Evolutionary conservation across 2,329 filamentous ascomycete genomes (phyloP), one percentile per base, ranked within the genome.

Genomic region (Claviceps fusiformis): DNA sequence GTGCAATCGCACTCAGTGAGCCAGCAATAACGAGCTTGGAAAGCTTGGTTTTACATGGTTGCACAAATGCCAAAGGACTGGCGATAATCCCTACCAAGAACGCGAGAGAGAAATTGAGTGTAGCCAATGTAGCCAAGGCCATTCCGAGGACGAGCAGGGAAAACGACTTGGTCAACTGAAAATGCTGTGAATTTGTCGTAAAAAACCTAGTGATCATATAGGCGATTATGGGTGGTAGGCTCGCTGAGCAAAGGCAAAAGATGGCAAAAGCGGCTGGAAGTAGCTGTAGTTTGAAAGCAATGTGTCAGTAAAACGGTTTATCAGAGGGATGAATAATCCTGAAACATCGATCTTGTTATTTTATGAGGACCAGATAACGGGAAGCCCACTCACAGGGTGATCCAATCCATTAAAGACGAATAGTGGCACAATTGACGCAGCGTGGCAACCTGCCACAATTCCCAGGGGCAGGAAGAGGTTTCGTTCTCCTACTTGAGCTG

Each of bases 81-180:
- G 88, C 83, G 49, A 92, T 73, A 2, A 97, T 73, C 43, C 93
- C 93, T 52, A 96, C 76, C 43, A 95, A 75, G 66, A 97, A 85
- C 50, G 89, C 85, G 15, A 96, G 83, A 3, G 87, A 90, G 75
- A 98, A 98, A 71, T 98, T 98, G 53, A 98, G 80, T 0, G 92
- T 98, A 2, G 93, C 92, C 13, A 98, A 85, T 0, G 91, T 86
- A 13, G 91, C 91, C 60, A 98, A 82, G 63, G 89, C 91, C 75
- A 96, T 88, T 63, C 93, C 93, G 0, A 97, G 80, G 10, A 95
- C 76, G 13, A 98, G 82, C n/a, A 97, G 81, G 6, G 90, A 95
- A 73, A 97, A 90, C 56, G 86, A 93, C 67, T 95, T 91, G 60
- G 90, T 83, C 53, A 96, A 80, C 50, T 83, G 80, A 64, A 86